Base-by-base conservation (phyloP, 2,329 filamentous ascomycete species). In the Annulohypoxylon truncatum region DNA sequence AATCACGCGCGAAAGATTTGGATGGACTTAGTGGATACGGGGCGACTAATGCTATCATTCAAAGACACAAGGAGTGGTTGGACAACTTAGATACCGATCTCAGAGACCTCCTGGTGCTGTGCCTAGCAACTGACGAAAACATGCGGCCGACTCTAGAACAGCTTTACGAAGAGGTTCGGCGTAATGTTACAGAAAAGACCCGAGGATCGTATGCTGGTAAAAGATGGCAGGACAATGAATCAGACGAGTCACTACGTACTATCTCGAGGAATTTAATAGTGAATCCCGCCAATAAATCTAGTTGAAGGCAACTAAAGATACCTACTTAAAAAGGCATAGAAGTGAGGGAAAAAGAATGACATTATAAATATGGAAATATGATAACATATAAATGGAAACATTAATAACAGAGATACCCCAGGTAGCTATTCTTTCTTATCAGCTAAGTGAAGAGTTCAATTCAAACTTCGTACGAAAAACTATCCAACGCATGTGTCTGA, bases 81-180 rank as follows among this genome's bases (percentile, higher is more conserved):
- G 51, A 64, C 1, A 72, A 72, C 10, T 54, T 73, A 5, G 71
- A 71, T 29, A 54, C 61, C 1, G 68, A 69, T 18, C 59, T 73
- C 10, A 64, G 64, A 48, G 57, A 47, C 24, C 65, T 73, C 13
- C 57, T 73, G 3, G 53, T 63, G 1, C 42, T 26, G 26, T 73
- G 70, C 31, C 8, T 68, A 8, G 71, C 71, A 2, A 15, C 48
- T 6, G 18, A 40, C 1, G 4, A 47, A n/a, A 47, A 56, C 0
- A 50, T 71, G 7, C 61, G 69, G 15, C 69, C 69, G 15, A 51
- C 50, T 22, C 67, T 73, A 7, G 64, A 68, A 24, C 15, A 68
- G 28, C 68, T 73, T 13, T 35, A 67, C 3, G 5, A 22, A 8
- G 53, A 66, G 47, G 69, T 72, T 2, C 67, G 68, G 22, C 48